Base-by-base conservation (phyloP, 2,329 filamentous ascomycete genomes). In the Penicillium sp. region DNA sequence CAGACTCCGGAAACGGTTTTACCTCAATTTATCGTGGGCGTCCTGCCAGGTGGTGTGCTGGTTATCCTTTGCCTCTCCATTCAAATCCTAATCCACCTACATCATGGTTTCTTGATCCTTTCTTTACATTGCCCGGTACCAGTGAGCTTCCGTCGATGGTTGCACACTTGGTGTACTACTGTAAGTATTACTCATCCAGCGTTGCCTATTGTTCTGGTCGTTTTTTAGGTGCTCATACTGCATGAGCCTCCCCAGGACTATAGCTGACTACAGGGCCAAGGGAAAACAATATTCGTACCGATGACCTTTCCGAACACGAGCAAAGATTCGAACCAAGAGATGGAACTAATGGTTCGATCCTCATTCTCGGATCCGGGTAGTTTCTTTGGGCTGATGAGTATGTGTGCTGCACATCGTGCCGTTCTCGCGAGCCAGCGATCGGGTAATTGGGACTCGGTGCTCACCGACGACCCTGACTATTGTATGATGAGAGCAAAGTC, bases 371-470 rank as follows among this genome's bases (percentile, higher is more conserved):
- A 72, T 47, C 62, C 71, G 5, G 72, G 72, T 10, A 70, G 68
- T 39, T 76, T 76, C 55, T 74, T 74, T 45, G 70, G 72, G 32
- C 61, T 75, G 20, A 74, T 76, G 71, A 69, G 66, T 37, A 72
- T 74, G 54, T 69, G 68, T 29, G 74, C 74, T 42, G 74, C 74
- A 29, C 74, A 76, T 58, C 66, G 69, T 59, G 73, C 74, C 14
- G 63, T 72, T 20, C 54, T 74, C 14, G 60, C 66, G 20, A 65
- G 66, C 18, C 57, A 63, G 40, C 64, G 67, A 49, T 56, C 59
- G 38, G 67, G 67, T 54, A 50, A 65, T 3, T 60, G 62, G n/a
- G 56, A 61, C 10, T 61, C 59, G 4, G 50, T 43, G 11, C 58
- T 68, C 20, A 60, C 68, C 20, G 59, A 63, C 26, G 71, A 76